phyloP scores from a whole-genome alignment of 2,329 filamentous ascomycete genomes.

The Cercospora janseana region DNA sequence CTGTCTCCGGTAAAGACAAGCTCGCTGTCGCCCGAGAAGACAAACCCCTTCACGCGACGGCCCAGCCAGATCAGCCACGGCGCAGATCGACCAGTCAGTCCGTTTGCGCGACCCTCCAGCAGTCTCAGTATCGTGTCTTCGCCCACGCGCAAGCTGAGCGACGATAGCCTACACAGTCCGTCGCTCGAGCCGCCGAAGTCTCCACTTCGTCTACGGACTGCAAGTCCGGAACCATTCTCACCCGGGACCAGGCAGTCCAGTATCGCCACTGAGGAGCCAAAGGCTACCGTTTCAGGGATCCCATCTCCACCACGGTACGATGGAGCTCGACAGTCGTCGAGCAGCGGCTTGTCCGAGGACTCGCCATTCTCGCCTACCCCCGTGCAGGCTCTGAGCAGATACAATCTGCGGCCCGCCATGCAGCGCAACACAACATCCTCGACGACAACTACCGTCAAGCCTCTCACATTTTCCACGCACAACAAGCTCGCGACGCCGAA shows the following conservation, averaged over 20 bases:
- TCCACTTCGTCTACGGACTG: slow-evolving; percentile 11
- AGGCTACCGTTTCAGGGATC: slow-evolving; percentile 8
- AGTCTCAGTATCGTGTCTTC: slow-evolving; percentile 31
- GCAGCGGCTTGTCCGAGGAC: slow-evolving; percentile 21
- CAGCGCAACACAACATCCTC: slow-evolving; percentile 38
- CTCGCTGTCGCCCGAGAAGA: slow-evolving; percentile 36
- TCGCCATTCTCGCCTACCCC: slow-evolving; percentile 32
- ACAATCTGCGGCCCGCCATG: slow-evolving; percentile 32
- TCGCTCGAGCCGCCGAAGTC: slow-evolving; percentile 15
- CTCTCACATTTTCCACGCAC: slow-evolving; percentile 25
- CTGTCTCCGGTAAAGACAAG: slow-evolving; percentile 30
- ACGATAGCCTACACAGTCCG: slow-evolving; percentile 20
- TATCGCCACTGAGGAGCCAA: slow-evolving; percentile 10
- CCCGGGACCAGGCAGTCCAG: neutral
- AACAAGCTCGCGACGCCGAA: slow-evolving; percentile 19
- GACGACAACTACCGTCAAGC: slow-evolving; percentile 32
- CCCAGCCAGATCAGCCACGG: slow-evolving; percentile 36
- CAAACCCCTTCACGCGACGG: slow-evolving; percentile 38
- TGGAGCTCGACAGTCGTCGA: slow-evolving; percentile 23
- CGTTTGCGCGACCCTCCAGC: slow-evolving; percentile 38
- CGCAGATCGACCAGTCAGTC: slow-evolving; percentile 35
- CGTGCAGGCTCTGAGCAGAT: slow-evolving; percentile 20
- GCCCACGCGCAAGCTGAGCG: slow-evolving; percentile 26
- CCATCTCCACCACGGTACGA: slow-evolving; percentile 18
- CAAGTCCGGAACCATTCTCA: slow-evolving; percentile 4